Base-by-base conservation (phyloP, 768 basidiomycete genomes). In the Naganishia vaughanmartiniae region DNA sequence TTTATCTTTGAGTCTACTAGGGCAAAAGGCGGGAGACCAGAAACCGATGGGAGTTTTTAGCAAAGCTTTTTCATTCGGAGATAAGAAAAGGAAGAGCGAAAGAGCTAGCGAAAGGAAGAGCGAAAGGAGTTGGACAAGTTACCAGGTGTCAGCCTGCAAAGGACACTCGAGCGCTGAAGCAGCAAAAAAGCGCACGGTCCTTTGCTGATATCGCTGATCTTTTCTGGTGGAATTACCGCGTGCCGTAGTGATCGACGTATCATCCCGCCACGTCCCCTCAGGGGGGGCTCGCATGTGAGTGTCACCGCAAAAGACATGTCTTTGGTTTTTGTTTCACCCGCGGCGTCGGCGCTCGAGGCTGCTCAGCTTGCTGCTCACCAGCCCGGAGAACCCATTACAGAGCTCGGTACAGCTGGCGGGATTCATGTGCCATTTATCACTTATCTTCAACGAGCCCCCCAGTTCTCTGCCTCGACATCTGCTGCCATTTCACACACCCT, bases 271-370 rank as follows among this genome's bases (percentile, higher is more conserved):
- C n/a, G 34, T 39, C 19, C 57, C 7, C 12, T 15, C 33, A 21
- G 60, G 36, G 60, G n/a, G 48, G 48, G 48, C 14, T 24, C 57
- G 24, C 6, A 9, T 3, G 28, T 15, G 60, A 63, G 39, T 42
- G 60, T 63, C 60, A 63, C 60, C 39, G 39, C n/a, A 3, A 11
- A 42, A 63, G 60, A 63, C 60, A 63, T 63, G 60, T 63, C 60
- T 63, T 42, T 58, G 57, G 60, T 63, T 42, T 63, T 42, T 58
- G 57, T 34, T 34, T 24, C 57, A 58, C 57, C 31, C 31, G 57
- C n/a, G 15, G 34, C 34, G 34, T 36, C 57, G 34, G 9, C 14
- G 42, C 42, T 42, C 17, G 9, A 42, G 42, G 10, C 42, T 55
- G 30, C 1, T 14, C 28, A 33, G 21, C 6, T 1, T 15, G n/a